A percentile compares a stretch with the other conserved stretches of the same genome.
phyloP scores from a whole-genome alignment of 768 basidiomycete genomes.

The Porphyrellus cyaneotinctus region DNA sequence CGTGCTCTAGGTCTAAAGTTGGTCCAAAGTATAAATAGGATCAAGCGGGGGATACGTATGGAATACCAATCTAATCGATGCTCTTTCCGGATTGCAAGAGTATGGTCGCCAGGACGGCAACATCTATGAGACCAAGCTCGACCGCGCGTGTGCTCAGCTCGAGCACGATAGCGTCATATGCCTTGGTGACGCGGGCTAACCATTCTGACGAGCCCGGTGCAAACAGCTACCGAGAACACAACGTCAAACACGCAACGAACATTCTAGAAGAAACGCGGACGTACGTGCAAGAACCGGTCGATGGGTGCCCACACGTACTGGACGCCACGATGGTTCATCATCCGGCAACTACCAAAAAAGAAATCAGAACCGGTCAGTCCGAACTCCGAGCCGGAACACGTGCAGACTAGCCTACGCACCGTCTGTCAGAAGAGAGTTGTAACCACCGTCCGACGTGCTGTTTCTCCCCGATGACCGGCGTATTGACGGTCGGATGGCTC shows the following conservation, averaged over 20 bases:
- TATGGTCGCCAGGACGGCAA: constrained; percentile 46
- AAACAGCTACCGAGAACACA: constrained; percentile 40
- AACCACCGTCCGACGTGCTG: constrained; percentile 54
- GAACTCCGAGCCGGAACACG: background rate
- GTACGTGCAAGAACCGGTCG: constrained; percentile 44
- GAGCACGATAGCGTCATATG: constrained; percentile 42
- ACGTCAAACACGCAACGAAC: background rate
- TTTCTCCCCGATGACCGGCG: constrained; percentile 46
- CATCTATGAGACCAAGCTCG: constrained; percentile 50
- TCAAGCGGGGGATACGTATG: background rate
- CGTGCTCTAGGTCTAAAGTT: background rate
- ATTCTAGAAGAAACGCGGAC: background rate
- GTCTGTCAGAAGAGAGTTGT: constrained; percentile 43
- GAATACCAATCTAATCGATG: constrained; percentile 45
- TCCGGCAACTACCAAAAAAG: constrained; percentile 34
- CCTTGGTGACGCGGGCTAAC: constrained; percentile 49
- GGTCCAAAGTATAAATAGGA: background rate
- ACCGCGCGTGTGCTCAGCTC: constrained; percentile 56
- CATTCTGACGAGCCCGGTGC: constrained; percentile 37
- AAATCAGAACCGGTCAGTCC: background rate
- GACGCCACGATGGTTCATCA: constrained; percentile 48
- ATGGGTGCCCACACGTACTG: constrained; percentile 55
- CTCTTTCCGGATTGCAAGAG: constrained; percentile 59
- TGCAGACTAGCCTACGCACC: constrained; percentile 28
- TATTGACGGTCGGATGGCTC: constrained; percentile 46